Evolutionary conservation across 306 rosid species (phyloP).

Genomic region (Acacia melanoxylon): DNA sequence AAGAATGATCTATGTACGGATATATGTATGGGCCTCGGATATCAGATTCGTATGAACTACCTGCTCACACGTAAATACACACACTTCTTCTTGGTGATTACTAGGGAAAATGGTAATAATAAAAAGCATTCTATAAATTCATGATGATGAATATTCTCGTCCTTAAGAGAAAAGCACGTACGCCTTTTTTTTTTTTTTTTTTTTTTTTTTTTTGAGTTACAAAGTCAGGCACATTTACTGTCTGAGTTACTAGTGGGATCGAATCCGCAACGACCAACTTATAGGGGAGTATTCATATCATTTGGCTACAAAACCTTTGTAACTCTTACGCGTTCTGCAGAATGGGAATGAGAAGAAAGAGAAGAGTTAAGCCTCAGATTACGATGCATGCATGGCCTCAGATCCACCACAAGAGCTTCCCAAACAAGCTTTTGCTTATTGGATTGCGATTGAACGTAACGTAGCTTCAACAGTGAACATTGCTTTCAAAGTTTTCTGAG

Average conservation of each 20-base stretch:
- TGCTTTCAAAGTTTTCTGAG: slow-evolving; percentile 8
- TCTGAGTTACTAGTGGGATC: no score
- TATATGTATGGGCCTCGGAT: not conserved
- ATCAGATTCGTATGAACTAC: not conserved
- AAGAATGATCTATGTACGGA: slow-evolving; percentile 17
- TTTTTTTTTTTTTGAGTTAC: no score
- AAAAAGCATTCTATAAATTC: not conserved
- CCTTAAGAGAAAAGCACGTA: not conserved
- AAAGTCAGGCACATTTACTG: no score
- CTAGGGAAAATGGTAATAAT: not conserved
- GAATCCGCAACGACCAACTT: no score
- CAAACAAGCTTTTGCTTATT: slow-evolving; percentile 17
- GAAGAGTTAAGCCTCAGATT: not conserved
- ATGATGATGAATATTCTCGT: not conserved
- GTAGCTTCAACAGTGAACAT: slow-evolving; percentile 21
- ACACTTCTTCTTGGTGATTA: not conserved
- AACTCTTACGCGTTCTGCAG: not conserved
- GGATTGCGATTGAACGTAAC: slow-evolving; percentile 49
- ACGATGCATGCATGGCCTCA: slow-evolving; percentile 6
- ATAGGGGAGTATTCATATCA: no score
- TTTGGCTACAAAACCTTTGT: no score
- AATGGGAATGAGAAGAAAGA: not conserved
- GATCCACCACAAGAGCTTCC: slow-evolving; percentile 8
- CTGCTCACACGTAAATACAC: not conserved
- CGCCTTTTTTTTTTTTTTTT: no score